A percentile compares a stretch with the other conserved stretches of the same genome.
phyloP scores from a whole-genome alignment of 2,329 filamentous ascomycete genomes.

The Achaetomium macrosporum region DNA sequence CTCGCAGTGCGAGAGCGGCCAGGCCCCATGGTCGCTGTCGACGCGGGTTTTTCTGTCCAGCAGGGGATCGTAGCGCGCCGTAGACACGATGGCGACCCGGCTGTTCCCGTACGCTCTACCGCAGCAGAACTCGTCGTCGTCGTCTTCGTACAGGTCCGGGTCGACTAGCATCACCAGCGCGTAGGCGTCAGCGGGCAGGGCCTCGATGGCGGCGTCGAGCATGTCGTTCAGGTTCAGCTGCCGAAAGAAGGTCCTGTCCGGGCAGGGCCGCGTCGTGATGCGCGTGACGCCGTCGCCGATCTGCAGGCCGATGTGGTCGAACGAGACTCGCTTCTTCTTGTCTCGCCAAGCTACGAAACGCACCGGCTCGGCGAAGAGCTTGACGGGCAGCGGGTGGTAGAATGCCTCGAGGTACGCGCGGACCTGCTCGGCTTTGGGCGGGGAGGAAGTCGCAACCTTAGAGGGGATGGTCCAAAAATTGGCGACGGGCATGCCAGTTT shows the following conservation, averaged over 20 bases:
- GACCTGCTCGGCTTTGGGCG: constrained; percentile 29
- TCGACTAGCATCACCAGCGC: constrained; percentile 51
- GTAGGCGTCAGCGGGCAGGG: constrained; percentile 54
- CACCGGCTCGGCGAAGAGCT: constrained; percentile 35
- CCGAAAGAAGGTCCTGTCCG: constrained; percentile 40
- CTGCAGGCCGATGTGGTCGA: constrained; percentile 41
- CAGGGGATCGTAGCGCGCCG: constrained; percentile 54
- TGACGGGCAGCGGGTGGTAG: constrained; percentile 50
- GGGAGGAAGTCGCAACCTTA: constrained; percentile 22
- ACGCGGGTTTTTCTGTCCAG: constrained; percentile 36
- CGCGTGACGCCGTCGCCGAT: constrained; percentile 36
- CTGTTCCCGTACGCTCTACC: constrained; percentile 61
- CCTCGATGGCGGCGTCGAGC: constrained; percentile 48
- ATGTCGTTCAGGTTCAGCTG: constrained; percentile 58
- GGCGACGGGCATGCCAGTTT: constrained; percentile 30
- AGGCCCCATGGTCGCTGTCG: constrained; percentile 50
- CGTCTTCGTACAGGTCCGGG: constrained; percentile 60
- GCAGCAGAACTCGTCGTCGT: constrained; percentile 62
- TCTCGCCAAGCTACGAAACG: constrained; percentile 44
- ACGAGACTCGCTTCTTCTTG: neutral
- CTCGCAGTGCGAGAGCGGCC: constrained; percentile 59
- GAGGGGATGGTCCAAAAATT: constrained; percentile 34
- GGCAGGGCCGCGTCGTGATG: constrained; percentile 45
- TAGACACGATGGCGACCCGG: constrained; percentile 56
- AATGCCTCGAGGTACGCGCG: constrained; percentile 38